Conservation (phyloP, 768 basidiomycete genomes). For the Lentinula detonsa region DNA sequence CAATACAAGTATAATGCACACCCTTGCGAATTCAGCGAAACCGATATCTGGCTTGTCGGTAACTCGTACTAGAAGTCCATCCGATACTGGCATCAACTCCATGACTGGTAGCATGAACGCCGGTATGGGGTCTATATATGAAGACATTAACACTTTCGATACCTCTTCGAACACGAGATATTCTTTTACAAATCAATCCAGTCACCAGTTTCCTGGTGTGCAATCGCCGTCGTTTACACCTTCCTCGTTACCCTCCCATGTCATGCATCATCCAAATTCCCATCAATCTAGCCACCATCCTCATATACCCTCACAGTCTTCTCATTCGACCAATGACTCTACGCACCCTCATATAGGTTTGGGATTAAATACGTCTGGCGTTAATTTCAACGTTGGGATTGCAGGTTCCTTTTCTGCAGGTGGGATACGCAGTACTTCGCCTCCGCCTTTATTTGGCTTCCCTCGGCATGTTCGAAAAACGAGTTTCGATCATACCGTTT, state of each 20-base stretch:
- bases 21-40: slow-evolving; percentile 14
- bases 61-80: slow-evolving; percentile 41
- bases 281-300: not conserved
- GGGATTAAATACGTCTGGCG: not conserved
- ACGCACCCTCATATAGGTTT: not conserved
- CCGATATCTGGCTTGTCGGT: slow-evolving; percentile 31
- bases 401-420: slow-evolving; percentile 11
- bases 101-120: slow-evolving; percentile 18
- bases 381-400: not conserved
- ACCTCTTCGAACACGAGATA: slow-evolving; percentile 24
- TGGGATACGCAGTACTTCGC: slow-evolving; percentile 11
- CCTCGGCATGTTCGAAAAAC: slow-evolving; percentile 89
- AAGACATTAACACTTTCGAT: slow-evolving; percentile 36
- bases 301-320: not conserved
- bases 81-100: not conserved
- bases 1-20: slow-evolving; percentile 28
- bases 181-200: slow-evolving; percentile 6
- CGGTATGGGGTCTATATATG: slow-evolving; percentile 42
- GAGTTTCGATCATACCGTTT: slow-evolving; percentile 90
- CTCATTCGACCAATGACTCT: not conserved
- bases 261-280: not conserved
- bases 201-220: slow-evolving; percentile 28
- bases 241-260: slow-evolving; percentile 64
- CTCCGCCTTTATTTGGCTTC: slow-evolving; percentile 44
- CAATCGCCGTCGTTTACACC: slow-evolving; percentile 52